Conservation (phyloP, 1,139 yeast species). For the Debaryomyces nepalensis region DNA sequence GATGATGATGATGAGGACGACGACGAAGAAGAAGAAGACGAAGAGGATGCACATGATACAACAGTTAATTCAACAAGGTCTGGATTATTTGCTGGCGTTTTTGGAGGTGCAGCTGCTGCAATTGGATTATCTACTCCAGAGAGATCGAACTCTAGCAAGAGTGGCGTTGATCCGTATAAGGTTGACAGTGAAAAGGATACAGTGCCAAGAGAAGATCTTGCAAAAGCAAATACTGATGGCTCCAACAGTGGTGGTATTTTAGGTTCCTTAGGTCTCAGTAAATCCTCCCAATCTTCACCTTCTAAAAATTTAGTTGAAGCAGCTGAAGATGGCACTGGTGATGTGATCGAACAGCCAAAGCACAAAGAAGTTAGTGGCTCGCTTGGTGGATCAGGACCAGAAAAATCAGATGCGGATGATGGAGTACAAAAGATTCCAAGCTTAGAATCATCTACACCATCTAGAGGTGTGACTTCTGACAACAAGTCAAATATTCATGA, state of each 20-base stretch:
- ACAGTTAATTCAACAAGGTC: conserved; percentile 12
- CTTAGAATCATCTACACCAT: background rate
- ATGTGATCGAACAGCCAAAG: conserved; percentile 1
- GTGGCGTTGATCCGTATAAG: conserved; percentile 4
- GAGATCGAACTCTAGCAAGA: background rate
- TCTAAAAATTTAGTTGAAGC: conserved; percentile 4
- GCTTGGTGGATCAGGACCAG: background rate
- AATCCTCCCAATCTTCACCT: background rate
- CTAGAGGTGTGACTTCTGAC: background rate
- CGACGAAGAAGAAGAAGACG: background rate
- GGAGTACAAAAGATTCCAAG: conserved; percentile 11
- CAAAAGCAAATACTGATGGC: background rate
- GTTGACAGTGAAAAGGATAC: conserved; percentile 9
- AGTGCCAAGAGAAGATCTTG: conserved; percentile 8
- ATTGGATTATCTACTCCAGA: conserved; percentile 15
- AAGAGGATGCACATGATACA: background rate
- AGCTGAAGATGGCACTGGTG: conserved; percentile 7
- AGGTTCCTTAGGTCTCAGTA: background rate
- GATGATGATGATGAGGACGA: conserved; percentile 8
- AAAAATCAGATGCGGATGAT: background rate
- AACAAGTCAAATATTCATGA: conserved; percentile 4
- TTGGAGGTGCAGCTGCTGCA: conserved; percentile 23
- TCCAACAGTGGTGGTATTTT: background rate
- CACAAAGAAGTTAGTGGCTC: background rate
- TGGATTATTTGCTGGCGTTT: conserved; percentile 21